Conservation (phyloP, 257 asterid genomes). For the Oldenlandia corymbosa region DNA sequence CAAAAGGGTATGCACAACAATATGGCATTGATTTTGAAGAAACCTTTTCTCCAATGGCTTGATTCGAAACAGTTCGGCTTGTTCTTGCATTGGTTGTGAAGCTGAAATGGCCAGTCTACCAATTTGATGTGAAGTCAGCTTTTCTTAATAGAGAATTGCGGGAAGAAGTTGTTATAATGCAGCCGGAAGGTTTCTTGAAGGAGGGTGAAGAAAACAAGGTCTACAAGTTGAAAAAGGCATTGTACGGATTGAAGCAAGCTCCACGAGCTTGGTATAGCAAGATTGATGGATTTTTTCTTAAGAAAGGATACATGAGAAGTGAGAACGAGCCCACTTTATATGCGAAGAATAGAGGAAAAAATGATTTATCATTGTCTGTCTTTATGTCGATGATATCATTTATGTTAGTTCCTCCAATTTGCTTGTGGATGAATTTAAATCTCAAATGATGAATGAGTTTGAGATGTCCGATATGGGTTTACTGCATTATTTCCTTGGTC, state of each 20-base stretch:
- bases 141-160: background rate
- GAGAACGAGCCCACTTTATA: background rate
- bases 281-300: too few relatives aligned
- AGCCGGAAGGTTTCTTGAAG: background rate
- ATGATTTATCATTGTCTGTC: background rate
- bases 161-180: background rate
- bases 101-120: too few relatives aligned
- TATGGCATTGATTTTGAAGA: conserved; percentile 3
- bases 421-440: too few relatives aligned
- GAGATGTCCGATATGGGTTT: background rate
- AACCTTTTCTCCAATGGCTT: too few relatives aligned
- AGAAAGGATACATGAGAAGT: too few relatives aligned
- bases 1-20: background rate
- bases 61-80: background rate
- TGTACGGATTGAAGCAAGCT: background rate
- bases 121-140: background rate
- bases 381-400: too few relatives aligned
- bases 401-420: too few relatives aligned
- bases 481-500: background rate
- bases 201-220: background rate
- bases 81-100: background rate
- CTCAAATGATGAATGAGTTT: background rate
- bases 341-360: background rate
- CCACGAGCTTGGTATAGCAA: background rate
- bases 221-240: too few relatives aligned